Conservation (phyloP, 305 asterid genomes). For the Fraxinus floribunda region DNA sequence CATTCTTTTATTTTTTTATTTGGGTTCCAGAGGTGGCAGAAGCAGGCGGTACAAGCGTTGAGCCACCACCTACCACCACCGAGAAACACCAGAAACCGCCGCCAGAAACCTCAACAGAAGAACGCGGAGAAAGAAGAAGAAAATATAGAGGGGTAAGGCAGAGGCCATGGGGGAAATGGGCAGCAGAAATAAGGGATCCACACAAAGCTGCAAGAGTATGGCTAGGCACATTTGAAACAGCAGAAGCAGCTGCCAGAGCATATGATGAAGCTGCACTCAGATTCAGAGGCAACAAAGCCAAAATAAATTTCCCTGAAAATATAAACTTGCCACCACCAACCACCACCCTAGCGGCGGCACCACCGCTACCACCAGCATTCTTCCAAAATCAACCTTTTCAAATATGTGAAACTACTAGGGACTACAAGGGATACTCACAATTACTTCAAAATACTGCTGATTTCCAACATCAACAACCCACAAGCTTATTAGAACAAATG, state of each 20-base stretch:
- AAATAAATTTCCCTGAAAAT: slow-evolving; percentile 85
- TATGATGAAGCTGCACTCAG: slow-evolving; percentile 93
- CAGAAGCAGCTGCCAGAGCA: slow-evolving; percentile 92
- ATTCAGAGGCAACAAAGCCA: slow-evolving; percentile 86
- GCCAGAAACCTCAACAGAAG: slow-evolving; percentile 24
- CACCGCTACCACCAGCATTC: slow-evolving; percentile 11
- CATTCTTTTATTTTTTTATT: not conserved
- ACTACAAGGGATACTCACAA: slow-evolving; percentile 62
- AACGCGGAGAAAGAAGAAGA: slow-evolving; percentile 49
- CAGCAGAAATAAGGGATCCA: slow-evolving; percentile 94
- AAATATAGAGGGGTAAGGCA: slow-evolving; percentile 93
- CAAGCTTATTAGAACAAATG: slow-evolving; percentile 45
- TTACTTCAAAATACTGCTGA: slow-evolving; percentile 48
- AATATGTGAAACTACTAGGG: slow-evolving; percentile 32
- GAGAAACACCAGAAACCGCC: slow-evolving; percentile 16
- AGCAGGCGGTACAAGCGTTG: slow-evolving; percentile 11
- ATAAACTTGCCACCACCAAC: slow-evolving; percentile 25
- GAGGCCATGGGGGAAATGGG: slow-evolving; percentile 99
- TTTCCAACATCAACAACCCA: slow-evolving; percentile 29
- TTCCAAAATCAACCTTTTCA: slow-evolving; percentile 28
- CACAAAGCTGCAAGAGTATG: slow-evolving; percentile 93
- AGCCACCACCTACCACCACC: slow-evolving; percentile 23
- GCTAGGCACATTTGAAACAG: slow-evolving; percentile 95
- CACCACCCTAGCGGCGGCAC: not conserved
- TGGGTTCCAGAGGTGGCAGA: slow-evolving; percentile 33